Base-by-base conservation (phyloP, 805 yeast species). In the Ogataea saltuana region DNA sequence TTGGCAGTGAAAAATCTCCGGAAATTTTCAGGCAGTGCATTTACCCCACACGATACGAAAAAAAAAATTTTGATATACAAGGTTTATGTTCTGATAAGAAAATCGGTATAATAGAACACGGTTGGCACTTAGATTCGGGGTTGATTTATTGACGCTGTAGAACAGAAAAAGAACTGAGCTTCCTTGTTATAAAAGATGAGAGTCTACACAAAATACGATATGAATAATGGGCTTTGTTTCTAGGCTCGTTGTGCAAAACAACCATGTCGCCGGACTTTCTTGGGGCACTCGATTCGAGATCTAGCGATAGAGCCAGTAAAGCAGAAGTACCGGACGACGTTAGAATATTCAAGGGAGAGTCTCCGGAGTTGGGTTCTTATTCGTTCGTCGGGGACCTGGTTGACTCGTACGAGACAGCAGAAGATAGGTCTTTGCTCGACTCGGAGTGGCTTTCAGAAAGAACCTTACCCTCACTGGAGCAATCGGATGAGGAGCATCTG, bases 1-100 rank as follows among this genome's bases (percentile, higher is more conserved):
- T 10, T 71, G 75, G 75, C 51, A 25, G 6, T 25, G 28, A 25
- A 10, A 25, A 25, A 25, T 11, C 10, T 38, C 7, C n/a, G 9
- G 11, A 8, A 20, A 17, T 29, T 28, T 19, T 20, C 34, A 12
- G 11, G 27, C 22, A 8, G 18, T 28, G 31, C 26, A 22, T 21
- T 16, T 38, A 29, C 28, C 29, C 22, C 42, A 33, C 27, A 26
- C 18, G 18, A 23, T 29, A 30, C 16, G 12, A 5, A 16, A 20
- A 19, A 16, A n/a, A 18, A 32, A 17, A 19, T 37, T 42, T 41
- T 45, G 30, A 12, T 18, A 18, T 13, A 32, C 10, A 15, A 7
- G n/a, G 16, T 12, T 38, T 38, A 28, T 38, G 41, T 38, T 38
- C 33, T 38, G 34, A 29, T 28, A 22, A 30, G 29, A 3, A 25